These are phyloP conservation scores for Urochloa ruziziensis DNA, from an alignment of 176 grass and related monocot species.

Conservation along the genomic window DNA sequence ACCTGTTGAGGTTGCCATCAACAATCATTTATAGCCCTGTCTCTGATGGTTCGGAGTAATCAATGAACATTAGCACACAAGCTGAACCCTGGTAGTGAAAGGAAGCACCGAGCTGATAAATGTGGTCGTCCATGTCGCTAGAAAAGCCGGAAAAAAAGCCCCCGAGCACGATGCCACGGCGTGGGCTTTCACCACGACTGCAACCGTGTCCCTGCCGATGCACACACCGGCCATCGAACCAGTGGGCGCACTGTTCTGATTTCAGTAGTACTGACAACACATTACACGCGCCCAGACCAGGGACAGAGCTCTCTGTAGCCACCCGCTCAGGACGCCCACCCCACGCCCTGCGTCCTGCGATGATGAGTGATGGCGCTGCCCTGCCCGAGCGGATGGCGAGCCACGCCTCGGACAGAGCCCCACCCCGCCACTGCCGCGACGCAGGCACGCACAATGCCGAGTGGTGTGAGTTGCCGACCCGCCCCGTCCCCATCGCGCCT, in stretches of 20 bases:
- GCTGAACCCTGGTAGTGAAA: neutral
- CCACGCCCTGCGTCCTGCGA: neutral
- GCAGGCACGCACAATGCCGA: neutral
- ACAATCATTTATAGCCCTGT: neutral
- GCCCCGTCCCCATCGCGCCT: neutral
- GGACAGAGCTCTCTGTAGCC: neutral
- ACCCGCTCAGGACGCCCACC: neutral
- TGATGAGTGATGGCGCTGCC: neutral
- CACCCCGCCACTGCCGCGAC: neutral
- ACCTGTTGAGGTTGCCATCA: conserved; percentile 11
- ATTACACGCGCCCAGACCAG: neutral
- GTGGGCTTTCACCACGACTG: neutral
- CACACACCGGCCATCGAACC: neutral
- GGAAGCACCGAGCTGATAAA: neutral
- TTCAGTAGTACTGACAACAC: neutral
- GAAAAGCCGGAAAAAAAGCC: neutral
- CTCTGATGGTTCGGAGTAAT: conserved; percentile 4
- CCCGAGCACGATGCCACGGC: neutral
- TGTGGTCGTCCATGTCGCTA: neutral
- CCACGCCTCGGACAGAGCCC: neutral
- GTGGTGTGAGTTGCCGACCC: too few relatives aligned
- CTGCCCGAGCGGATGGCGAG: neutral
- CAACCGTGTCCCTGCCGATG: neutral
- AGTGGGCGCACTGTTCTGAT: neutral
- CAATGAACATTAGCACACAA: neutral